Conservation (phyloP, 108 stramenopile genomes). For the Fragilaria crotonensis region DNA sequence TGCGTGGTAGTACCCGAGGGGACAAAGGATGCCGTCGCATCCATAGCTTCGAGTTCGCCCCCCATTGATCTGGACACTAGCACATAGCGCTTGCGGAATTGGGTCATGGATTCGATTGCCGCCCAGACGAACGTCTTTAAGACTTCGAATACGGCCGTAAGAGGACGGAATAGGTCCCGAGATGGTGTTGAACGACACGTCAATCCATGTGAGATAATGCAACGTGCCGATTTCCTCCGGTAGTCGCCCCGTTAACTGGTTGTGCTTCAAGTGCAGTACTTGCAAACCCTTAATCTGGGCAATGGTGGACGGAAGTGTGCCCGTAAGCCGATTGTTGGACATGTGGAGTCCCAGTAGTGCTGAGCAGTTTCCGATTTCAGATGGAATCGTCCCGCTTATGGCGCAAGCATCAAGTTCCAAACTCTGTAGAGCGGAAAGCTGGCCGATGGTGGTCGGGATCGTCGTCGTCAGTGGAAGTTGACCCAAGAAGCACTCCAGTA, state of each 20-base stretch:
- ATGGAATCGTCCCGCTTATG: conserved; percentile 35
- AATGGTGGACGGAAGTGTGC: conserved; percentile 21
- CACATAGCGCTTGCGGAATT: conserved; percentile 37
- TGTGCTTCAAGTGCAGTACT: conserved; percentile 55
- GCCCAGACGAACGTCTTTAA: conserved; percentile 51
- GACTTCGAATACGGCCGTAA: conserved; percentile 21
- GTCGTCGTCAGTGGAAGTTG: conserved; percentile 13
- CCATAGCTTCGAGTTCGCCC: conserved; percentile 39
- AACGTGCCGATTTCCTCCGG: conserved; percentile 30
- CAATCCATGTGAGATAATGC: conserved; percentile 45
- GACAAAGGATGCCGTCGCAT: conserved; percentile 52
- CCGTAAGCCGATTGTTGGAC: conserved; percentile 46
- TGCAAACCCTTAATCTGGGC: conserved; percentile 24
- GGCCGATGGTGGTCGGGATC: conserved; percentile 40
- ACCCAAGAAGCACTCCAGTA: conserved; percentile 44
- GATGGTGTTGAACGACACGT: conserved; percentile 38
- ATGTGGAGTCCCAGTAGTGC: conserved; percentile 12
- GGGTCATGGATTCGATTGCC: conserved; percentile 45
- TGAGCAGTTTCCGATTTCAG: conserved; percentile 21
- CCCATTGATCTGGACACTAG: conserved; percentile 35
- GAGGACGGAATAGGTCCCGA: conserved; percentile 28
- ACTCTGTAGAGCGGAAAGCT: conserved; percentile 29
- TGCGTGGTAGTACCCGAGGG: conserved; percentile 44
- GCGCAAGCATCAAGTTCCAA: conserved; percentile 28
- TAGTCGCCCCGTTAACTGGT: conserved; percentile 44